Conservation (phyloP, 108 stramenopile genomes). For the Craspedostauros australis region DNA sequence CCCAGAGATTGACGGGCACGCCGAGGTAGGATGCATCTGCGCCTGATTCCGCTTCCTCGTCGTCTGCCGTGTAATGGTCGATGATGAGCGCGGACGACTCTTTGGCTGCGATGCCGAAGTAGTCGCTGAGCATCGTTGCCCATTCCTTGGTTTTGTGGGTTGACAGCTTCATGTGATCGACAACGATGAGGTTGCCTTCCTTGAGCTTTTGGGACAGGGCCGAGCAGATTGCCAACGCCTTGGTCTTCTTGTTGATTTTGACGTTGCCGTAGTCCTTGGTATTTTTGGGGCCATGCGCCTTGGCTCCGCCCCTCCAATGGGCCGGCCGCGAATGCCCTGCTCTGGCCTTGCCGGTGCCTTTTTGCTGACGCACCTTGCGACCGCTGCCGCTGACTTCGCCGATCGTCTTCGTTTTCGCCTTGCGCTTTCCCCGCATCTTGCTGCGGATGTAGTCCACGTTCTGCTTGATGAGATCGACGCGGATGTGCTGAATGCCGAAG, state of each 20-base stretch:
- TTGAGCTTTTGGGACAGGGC: slow-evolving; percentile 71
- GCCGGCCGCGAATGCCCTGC: slow-evolving; percentile 85
- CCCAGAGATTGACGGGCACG: slow-evolving; percentile 64
- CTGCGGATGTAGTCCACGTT: slow-evolving; percentile 72
- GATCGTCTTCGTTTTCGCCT: slow-evolving; percentile 82
- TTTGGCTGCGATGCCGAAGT: slow-evolving; percentile 40
- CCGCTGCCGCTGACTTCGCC: slow-evolving; percentile 71
- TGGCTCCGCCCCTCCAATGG: slow-evolving; percentile 91
- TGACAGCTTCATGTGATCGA: slow-evolving; percentile 44
- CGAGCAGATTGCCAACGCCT: slow-evolving; percentile 62
- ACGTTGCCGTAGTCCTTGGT: slow-evolving; percentile 67
- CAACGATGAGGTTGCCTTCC: slow-evolving; percentile 74
- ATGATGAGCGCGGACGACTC: slow-evolving; percentile 54
- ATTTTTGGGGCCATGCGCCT: slow-evolving; percentile 89
- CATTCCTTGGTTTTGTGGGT: slow-evolving; percentile 67
- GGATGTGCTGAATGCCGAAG: slow-evolving; percentile 68
- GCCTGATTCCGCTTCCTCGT: slow-evolving; percentile 15
- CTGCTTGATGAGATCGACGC: slow-evolving; percentile 73
- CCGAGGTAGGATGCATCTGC: slow-evolving; percentile 39
- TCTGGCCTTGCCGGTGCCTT: slow-evolving; percentile 80
- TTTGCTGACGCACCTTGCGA: slow-evolving; percentile 82
- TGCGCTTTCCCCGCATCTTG: slow-evolving; percentile 72
- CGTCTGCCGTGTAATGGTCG: slow-evolving; percentile 47
- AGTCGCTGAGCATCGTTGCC: slow-evolving; percentile 32
- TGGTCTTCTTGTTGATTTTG: slow-evolving; percentile 86